Evolutionary conservation across 2,329 filamentous ascomycete species (phyloP), one percentile per base, ranked within the genome.

Genomic region (Aspergillus sclerotialis): DNA sequence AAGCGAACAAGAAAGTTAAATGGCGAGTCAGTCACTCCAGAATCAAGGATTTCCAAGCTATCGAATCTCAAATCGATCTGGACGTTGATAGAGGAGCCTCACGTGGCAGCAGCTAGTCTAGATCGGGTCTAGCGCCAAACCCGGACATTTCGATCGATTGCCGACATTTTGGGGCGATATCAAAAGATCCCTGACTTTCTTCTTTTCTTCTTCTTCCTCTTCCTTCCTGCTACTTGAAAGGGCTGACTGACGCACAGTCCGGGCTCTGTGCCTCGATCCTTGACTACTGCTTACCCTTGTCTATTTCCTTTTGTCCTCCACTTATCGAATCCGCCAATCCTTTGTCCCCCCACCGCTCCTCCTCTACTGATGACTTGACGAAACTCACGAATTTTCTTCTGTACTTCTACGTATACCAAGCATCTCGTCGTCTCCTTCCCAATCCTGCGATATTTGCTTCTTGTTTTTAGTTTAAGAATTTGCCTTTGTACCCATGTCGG

Each of bases 371-470:
- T 54, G 59, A 62, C 48, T 59, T 63, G 55, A 63, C 51, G 60
- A 63, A 47, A 50, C 45, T 56, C 50, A 63, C 56, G 58, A 60
- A 55, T 61, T 50, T 58, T 43, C 50, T 50, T 56, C 50, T 52
- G 42, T 55, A 50, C 46, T 53, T 52, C 36, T 55, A 45, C 40
- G 39, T 52, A 42, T 39, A 34, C 38, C 38, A 36, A 40, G 13
- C 30, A 37, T 35, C 36, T 38, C 35, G 24, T 34, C 33, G 41
- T 37, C 37, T 36, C 31, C 30, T 38, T 41, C 33, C 28, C 39
- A 38, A 28, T 25, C 39, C 25, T 39, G 29, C 27, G 35, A 36
- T 34, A 39, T 28, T 30, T 37, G 35, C 17, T 36, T 25, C 31
- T 17, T 33, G 39, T 32, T 32, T 28, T 31, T 27, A 40, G 13